These are phyloP conservation scores for Phytophthora sojae DNA, from an alignment of 352 stramenopile genomes.

Conservation along the genomic window DNA sequence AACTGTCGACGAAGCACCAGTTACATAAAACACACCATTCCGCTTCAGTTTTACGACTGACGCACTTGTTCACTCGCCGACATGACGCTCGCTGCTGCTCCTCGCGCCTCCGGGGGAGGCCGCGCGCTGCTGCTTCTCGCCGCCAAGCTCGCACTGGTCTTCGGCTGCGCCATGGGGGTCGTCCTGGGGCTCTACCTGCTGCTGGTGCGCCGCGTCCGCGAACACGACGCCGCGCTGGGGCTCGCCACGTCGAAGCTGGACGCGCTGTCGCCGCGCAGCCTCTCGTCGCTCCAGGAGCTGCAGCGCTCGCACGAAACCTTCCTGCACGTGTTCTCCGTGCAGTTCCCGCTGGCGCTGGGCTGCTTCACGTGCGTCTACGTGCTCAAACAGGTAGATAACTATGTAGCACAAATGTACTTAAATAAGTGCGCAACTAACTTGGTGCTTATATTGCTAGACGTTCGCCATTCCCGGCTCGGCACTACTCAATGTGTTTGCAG, in stretches of 20 bases:
- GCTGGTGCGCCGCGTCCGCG: constrained; percentile 59
- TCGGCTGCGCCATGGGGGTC: constrained; percentile 36
- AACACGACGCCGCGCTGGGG: constrained; percentile 45
- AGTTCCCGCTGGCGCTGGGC: constrained; percentile 73
- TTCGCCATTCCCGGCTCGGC: constrained; percentile 85
- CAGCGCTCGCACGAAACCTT: constrained; percentile 70
- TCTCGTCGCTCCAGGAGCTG: constrained; percentile 70
- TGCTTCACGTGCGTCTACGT: constrained; percentile 81
- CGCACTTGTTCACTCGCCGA: background rate
- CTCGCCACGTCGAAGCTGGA: constrained; percentile 62
- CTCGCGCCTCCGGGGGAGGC: constrained; percentile 9
- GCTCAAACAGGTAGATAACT: constrained; percentile 72
- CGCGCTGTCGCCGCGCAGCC: constrained; percentile 58
- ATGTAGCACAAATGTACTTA: constrained; percentile 19
- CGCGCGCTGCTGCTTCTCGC: constrained; percentile 33
- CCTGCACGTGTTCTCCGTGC: constrained; percentile 57
- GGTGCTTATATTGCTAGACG: constrained; percentile 44
- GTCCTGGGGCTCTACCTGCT: constrained; percentile 49
- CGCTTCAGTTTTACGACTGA: background rate
- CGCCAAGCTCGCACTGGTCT: constrained; percentile 57
- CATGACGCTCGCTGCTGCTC: constrained; percentile 5
- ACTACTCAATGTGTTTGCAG: constrained; percentile 80
- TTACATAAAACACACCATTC: background rate
- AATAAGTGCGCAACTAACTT: constrained; percentile 15
- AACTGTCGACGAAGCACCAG: background rate